Conservation (phyloP, 1,139 yeast species). For the Suhomyces bokatorum region DNA sequence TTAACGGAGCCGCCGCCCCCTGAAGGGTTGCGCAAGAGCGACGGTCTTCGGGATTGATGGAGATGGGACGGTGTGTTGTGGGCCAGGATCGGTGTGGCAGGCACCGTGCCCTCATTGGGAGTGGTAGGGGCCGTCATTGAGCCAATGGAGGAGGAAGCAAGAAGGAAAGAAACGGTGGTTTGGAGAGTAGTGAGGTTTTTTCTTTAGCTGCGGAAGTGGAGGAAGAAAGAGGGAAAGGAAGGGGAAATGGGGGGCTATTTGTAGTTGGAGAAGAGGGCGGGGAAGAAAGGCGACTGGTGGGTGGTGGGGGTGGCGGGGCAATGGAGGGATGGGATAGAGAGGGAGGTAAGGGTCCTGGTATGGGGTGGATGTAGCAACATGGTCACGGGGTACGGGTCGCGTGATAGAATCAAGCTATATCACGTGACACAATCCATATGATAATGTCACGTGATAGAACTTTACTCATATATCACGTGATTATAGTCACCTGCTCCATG, state of each 20-base stretch:
- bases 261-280: background rate
- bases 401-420: background rate
- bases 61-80: slow-evolving; percentile 8
- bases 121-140: slow-evolving; percentile 10
- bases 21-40: slow-evolving; percentile 16
- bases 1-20: slow-evolving; percentile 7
- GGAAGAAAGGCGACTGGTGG: background rate
- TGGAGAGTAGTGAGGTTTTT: slow-evolving; percentile 1
- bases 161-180: background rate
- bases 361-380: too few species aligned
- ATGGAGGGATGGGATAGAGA: background rate
- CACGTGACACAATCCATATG: too few species aligned
- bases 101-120: slow-evolving; percentile 8
- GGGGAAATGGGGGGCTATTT: background rate
- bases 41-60: slow-evolving; percentile 15
- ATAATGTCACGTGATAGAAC: too few species aligned
- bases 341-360: background rate
- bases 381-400: too few species aligned
- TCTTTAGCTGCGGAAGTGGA: background rate
- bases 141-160: background rate
- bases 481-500: background rate
- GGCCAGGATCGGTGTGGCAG: slow-evolving; percentile 1
- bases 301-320: background rate
- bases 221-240: background rate
- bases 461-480: background rate